Base-by-base conservation (phyloP, 805 yeast genomes). In the Nakazawaea ishiwadae region DNA sequence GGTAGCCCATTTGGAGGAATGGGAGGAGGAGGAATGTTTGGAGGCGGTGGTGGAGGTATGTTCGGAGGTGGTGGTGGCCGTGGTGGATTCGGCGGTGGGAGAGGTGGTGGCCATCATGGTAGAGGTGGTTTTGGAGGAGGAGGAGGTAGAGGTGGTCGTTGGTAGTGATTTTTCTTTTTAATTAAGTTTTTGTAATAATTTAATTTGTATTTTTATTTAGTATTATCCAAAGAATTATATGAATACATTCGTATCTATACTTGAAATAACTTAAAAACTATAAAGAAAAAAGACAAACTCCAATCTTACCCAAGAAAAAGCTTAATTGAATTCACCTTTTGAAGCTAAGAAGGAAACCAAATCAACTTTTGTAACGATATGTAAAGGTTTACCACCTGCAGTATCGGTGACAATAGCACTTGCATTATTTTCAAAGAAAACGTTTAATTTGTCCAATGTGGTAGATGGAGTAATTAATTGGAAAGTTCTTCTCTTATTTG, bases 351-450 rank as follows among this genome's bases (percentile, higher is more conserved):
- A 71, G 4, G 83, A 75, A 53, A 86, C 69, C 59, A 86, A 71
- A 62, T 86, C 96, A 56, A 86, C 91, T 70, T 86, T 86, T 46
- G 96, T 86, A 44, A 85, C 96, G 45, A 86, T 81, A 60, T 86
- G 91, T 35, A 84, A 71, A 37, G 95, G 93, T 55, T 74, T 81
- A 55, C 72, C 67, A 55, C 73, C 68, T 31, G 80, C 79, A 4
- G 62, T 65, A 54, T 83, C 90, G 35, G 95, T 85, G 44, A 86
- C 84, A 52, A 86, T 76, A 28, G 93, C 95, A 50, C 85, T 79
- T 10, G 95, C 84, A 63, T 84, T 81, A 55, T 81, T 84, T 67
- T 86, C 96, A 53, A 86, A 86, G 64, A 86, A 86, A 55, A 73
- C 73, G 68, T 81, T 84, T 62, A 86, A 72, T 46, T 82, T 82